Evolutionary conservation across 225 moss, liverwort and hornwort genomes (phyloP).

Genomic region (Rhytidiadelphus loreus): DNA sequence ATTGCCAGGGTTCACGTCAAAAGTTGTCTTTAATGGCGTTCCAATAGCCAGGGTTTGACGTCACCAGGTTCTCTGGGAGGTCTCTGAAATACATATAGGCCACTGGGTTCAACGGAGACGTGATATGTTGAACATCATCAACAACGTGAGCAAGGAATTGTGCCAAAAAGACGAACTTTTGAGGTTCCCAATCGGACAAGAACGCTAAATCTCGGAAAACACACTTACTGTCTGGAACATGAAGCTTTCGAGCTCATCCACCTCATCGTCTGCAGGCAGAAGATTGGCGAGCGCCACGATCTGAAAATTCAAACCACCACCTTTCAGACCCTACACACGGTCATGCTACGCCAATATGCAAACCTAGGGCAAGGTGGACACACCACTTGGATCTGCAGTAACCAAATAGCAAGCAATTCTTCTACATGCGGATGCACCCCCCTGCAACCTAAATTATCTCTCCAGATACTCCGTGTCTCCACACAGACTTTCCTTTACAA

Average conservation of each 20-base stretch:
- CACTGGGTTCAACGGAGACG: not conserved
- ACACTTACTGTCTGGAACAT: conserved; percentile 93
- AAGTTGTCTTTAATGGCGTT: not conserved
- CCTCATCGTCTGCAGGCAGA: conserved; percentile 59
- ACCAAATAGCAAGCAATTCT: not conserved
- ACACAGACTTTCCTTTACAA: not conserved
- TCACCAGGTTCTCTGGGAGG: not conserved
- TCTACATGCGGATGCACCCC: not conserved
- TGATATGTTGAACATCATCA: not conserved
- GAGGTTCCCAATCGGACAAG: not conserved
- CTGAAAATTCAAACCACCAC: conserved; percentile 26
- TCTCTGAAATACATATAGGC: too few relatives aligned
- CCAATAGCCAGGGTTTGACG: not conserved
- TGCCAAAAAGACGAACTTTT: not conserved
- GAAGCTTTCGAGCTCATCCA: conserved; percentile 96
- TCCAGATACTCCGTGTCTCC: not conserved
- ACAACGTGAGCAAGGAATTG: not conserved
- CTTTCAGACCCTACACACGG: not conserved
- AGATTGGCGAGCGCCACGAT: conserved; percentile 92
- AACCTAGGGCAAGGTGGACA: not conserved
- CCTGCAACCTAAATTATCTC: not conserved
- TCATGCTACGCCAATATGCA: not conserved
- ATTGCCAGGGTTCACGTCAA: too few relatives aligned
- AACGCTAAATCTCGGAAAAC: not conserved
- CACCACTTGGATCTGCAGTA: not conserved